Evolutionary conservation across 768 basidiomycete species (phyloP).

Genomic region (Termitomyces titanicus): DNA sequence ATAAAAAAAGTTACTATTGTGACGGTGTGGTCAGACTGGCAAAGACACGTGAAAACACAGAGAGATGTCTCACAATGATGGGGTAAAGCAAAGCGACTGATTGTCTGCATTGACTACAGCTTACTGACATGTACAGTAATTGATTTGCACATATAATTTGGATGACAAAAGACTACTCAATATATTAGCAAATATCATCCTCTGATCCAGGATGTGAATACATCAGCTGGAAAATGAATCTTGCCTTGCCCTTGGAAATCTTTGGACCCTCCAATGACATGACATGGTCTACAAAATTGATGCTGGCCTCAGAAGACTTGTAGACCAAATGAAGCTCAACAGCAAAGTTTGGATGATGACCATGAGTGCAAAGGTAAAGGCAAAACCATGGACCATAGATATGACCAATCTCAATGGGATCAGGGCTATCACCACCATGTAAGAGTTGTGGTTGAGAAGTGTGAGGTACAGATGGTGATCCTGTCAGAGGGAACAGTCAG

Average conservation of each 20-base stretch:
- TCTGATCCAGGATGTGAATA: too few relatives aligned
- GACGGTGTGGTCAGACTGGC: too few relatives aligned
- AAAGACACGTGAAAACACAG: too few relatives aligned
- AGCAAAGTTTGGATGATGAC: not conserved
- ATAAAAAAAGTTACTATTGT: not conserved
- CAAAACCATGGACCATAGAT: not conserved
- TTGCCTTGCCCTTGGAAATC: not conserved
- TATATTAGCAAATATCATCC: too few relatives aligned
- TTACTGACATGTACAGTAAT: too few relatives aligned
- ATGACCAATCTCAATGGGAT: not conserved
- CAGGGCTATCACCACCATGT: not conserved
- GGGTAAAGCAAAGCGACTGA: too few relatives aligned
- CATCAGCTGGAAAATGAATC: not conserved
- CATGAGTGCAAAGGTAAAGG: not conserved
- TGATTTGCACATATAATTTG: not conserved
- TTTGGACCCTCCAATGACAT: too few relatives aligned
- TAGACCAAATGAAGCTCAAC: not conserved
- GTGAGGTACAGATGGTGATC: not conserved
- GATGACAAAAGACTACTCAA: not conserved
- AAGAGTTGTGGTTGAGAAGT: not conserved
- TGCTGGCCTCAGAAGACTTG: not conserved
- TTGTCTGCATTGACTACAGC: too few relatives aligned
- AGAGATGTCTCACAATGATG: too few relatives aligned
- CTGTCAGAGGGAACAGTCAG: not conserved
- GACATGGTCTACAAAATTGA: not conserved